phyloP scores from a whole-genome alignment of 805 yeast species.

The Starmera dryadoides region DNA sequence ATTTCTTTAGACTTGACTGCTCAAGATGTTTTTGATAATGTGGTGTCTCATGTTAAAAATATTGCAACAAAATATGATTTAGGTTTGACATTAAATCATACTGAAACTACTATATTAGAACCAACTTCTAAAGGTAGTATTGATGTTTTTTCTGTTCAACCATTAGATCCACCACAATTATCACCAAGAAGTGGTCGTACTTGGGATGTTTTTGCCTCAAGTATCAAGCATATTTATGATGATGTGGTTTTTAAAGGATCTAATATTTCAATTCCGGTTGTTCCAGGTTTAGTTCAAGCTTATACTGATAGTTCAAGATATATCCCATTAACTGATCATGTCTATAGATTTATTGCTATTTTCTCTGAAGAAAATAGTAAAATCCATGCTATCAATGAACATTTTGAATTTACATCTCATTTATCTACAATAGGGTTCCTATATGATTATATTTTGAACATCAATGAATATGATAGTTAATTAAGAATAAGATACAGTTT shows the following conservation, averaged over 20 bases:
- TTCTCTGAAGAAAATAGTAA: constrained; percentile 17
- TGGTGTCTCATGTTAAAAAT: constrained; percentile 25
- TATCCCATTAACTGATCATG: constrained; percentile 47
- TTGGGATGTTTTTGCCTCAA: constrained; percentile 53
- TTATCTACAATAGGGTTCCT: constrained; percentile 50
- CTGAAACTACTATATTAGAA: constrained; percentile 17
- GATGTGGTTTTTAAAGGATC: constrained; percentile 29
- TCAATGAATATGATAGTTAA: constrained; percentile 4
- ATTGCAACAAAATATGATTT: constrained; percentile 42
- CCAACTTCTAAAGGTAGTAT: constrained; percentile 21
- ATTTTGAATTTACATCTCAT: constrained; percentile 46
- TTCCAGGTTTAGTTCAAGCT: constrained; percentile 48
- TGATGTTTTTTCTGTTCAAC: constrained; percentile 9
- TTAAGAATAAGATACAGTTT: no score
- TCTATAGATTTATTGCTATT: constrained; percentile 38
- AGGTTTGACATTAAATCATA: constrained; percentile 30
- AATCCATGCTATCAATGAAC: constrained; percentile 63
- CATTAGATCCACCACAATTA: constrained; percentile 45
- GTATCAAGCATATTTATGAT: constrained; percentile 45
- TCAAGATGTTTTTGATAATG: constrained; percentile 28
- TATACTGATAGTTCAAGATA: constrained; percentile 59
- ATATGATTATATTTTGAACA: constrained; percentile 34
- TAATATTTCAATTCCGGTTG: constrained; percentile 14
- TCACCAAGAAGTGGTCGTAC: constrained; percentile 37
- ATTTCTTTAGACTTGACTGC: constrained; percentile 46